Conservation (phyloP, 352 stramenopile species). For the Phytophthora citricola region DNA sequence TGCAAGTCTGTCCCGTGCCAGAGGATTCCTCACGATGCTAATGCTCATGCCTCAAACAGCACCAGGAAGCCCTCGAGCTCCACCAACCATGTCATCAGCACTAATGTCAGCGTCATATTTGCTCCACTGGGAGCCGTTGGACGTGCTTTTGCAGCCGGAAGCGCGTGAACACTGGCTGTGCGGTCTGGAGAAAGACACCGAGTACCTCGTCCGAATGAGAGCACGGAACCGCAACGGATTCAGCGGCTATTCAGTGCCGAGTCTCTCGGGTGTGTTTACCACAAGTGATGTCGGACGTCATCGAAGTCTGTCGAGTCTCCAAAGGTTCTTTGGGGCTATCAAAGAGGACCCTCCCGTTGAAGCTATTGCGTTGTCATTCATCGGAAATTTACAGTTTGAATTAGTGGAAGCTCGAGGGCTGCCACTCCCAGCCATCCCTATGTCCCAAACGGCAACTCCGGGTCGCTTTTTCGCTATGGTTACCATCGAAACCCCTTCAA, state of each 20-base stretch:
- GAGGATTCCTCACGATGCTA: constrained; percentile 59
- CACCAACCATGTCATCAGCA: constrained; percentile 25
- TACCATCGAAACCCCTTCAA: constrained; percentile 36
- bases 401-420: constrained; percentile 56
- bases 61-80: constrained; percentile 23
- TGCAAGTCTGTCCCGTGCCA: constrained; percentile 47
- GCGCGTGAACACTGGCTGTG: constrained; percentile 68
- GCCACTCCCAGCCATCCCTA: neutral
- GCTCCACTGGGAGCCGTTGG: constrained; percentile 60
- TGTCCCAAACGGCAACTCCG: neutral
- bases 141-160: constrained; percentile 53
- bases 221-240: constrained; percentile 68
- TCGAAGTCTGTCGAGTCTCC: constrained; percentile 28
- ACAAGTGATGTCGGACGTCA: constrained; percentile 36
- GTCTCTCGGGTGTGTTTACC: constrained; percentile 52
- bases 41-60: constrained; percentile 47
- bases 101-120: constrained; percentile 47
- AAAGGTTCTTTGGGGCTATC: constrained; percentile 35
- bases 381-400: constrained; percentile 67
- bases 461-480: constrained; percentile 35
- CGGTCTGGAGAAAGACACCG: constrained; percentile 55
- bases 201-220: constrained; percentile 71
- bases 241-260: constrained; percentile 61
- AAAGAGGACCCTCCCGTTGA: constrained; percentile 31
- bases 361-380: constrained; percentile 47